Conservation (phyloP, 129 eudicot species). For the Flaveria linearis region DNA sequence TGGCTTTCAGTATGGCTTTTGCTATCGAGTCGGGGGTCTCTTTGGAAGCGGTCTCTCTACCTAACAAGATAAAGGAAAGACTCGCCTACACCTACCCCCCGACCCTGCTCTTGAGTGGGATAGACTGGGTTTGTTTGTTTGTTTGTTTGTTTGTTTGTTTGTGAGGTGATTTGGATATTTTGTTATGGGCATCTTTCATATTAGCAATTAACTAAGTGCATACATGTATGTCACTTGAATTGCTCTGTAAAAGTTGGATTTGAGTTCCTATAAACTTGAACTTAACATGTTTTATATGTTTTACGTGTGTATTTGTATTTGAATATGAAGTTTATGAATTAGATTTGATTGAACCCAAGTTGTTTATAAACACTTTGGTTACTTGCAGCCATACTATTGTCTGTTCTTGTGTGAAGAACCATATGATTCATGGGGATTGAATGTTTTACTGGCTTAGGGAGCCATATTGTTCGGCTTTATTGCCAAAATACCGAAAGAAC, state of each 20-base stretch:
- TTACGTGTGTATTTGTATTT: not conserved
- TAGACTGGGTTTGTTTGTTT: too few species aligned
- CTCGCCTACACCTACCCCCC: too few species aligned
- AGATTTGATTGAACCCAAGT: not conserved
- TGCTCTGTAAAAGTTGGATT: not conserved
- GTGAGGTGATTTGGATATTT: not conserved
- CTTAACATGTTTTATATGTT: not conserved
- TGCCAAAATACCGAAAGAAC: not conserved
- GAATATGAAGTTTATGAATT: not conserved
- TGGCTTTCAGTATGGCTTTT: too few species aligned
- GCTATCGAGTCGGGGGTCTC: too few species aligned
- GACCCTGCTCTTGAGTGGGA: too few species aligned
- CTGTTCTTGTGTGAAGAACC: not conserved
- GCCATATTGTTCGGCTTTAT: not conserved
- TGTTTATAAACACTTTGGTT: not conserved
- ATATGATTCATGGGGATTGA: not conserved
- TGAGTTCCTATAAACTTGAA: not conserved
- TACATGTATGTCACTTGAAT: not conserved
- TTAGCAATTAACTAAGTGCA: not conserved
- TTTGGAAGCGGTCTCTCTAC: too few species aligned
- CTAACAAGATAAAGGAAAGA: too few species aligned
- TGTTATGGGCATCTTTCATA: not conserved
- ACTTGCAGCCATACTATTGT: not conserved
- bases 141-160: too few species aligned
- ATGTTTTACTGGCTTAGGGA: not conserved